Conservation (phyloP, 108 stramenopile species). For the Skeletonema grethae region DNA sequence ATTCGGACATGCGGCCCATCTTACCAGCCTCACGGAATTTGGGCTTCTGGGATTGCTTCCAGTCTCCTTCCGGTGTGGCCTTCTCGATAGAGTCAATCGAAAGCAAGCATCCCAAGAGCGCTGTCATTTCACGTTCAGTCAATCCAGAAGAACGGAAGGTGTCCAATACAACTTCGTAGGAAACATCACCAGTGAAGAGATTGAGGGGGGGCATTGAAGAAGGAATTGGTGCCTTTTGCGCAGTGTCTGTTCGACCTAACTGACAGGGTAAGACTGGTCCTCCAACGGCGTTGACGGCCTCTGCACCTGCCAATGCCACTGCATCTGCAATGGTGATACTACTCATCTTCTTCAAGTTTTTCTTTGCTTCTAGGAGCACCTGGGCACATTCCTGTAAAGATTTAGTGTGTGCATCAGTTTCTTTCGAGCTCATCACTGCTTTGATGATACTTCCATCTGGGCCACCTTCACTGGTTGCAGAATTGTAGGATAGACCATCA, state of each 20-base stretch:
- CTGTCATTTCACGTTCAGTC: conserved; percentile 89
- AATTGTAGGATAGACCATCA: conserved; percentile 74
- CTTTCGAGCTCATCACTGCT: conserved; percentile 61
- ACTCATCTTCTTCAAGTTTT: conserved; percentile 71
- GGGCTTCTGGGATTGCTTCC: conserved; percentile 71
- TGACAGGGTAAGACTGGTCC: conserved; percentile 80
- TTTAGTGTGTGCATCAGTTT: conserved; percentile 42
- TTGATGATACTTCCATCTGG: conserved; percentile 78
- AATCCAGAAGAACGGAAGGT: conserved; percentile 70
- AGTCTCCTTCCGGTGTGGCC: conserved; percentile 69
- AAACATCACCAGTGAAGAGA: conserved; percentile 61
- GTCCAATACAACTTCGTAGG: conserved; percentile 42
- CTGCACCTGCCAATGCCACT: conserved; percentile 79
- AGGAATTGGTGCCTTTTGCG: conserved; percentile 39
- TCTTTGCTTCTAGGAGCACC: conserved; percentile 66
- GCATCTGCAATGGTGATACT: conserved; percentile 83
- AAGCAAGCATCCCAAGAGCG: conserved; percentile 70
- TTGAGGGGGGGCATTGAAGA: conserved; percentile 57
- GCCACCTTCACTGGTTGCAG: conserved; percentile 61
- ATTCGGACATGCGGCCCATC: conserved; percentile 87
- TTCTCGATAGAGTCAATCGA: conserved; percentile 79
- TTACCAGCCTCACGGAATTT: conserved; percentile 82
- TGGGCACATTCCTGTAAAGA: conserved; percentile 57
- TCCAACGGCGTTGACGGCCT: conserved; percentile 78
- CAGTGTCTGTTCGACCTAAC: conserved; percentile 69